Evolutionary conservation across 2,329 filamentous ascomycete species (phyloP).

Genomic region (Fusarium equiseti): DNA sequence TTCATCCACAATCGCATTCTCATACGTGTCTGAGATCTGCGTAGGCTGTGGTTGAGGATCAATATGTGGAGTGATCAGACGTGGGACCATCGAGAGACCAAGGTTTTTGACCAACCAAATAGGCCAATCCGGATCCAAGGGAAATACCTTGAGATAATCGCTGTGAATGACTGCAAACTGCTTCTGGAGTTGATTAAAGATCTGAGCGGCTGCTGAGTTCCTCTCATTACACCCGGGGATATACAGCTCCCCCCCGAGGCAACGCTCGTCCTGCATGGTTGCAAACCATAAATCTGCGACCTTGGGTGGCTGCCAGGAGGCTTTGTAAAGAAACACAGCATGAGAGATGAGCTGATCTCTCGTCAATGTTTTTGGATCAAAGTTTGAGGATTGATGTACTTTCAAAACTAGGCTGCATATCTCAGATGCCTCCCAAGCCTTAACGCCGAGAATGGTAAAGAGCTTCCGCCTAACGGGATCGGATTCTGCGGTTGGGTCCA

Average conservation of each 20-base stretch:
- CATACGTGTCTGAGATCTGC: no score
- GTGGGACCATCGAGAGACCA: no score
- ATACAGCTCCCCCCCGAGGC: not conserved
- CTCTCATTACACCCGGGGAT: no score
- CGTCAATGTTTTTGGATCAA: not conserved
- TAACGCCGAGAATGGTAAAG: not conserved
- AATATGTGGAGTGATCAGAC: no score
- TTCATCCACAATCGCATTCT: no score
- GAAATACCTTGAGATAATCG: no score
- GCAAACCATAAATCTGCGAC: not conserved
- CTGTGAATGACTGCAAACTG: no score
- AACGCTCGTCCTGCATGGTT: not conserved
- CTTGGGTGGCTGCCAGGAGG: not conserved
- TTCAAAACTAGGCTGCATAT: not conserved
- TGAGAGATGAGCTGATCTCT: not conserved
- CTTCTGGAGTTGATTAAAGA: no score
- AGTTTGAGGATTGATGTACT: not conserved
- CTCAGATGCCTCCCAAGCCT: not conserved
- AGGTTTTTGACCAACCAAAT: no score
- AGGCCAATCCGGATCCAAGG: no score
- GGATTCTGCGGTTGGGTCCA: not conserved
- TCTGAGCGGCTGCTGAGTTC: no score
- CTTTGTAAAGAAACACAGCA: not conserved
- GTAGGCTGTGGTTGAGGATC: no score
- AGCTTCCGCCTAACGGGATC: not conserved